These are phyloP conservation scores for Curvularia lunata DNA, from an alignment of 2,329 filamentous ascomycete genomes.

Conservation along the genomic window DNA sequence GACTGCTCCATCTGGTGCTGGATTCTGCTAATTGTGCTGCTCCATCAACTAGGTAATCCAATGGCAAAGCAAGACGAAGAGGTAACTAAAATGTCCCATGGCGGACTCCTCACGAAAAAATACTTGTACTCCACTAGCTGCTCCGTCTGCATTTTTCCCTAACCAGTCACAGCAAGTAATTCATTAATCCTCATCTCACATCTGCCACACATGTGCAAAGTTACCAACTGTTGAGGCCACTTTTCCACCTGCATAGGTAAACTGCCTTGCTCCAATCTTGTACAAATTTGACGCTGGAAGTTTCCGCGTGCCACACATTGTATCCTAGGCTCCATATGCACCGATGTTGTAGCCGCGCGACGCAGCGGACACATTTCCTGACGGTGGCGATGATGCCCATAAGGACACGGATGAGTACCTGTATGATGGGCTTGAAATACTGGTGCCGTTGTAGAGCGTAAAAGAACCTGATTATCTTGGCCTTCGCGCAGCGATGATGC, in stretches of 20 bases:
- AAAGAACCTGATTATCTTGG: not conserved
- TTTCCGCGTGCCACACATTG: not conserved
- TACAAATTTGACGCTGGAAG: too few species aligned
- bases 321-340: not conserved
- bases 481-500: not conserved
- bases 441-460: not conserved
- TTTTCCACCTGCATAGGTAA: not conserved
- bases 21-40: not conserved
- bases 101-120: not conserved
- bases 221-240: not conserved
- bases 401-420: not conserved
- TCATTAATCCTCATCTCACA: not conserved
- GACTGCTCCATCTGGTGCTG: not conserved
- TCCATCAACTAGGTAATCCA: not conserved
- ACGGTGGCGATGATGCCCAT: not conserved
- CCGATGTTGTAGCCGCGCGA: not conserved
- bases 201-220: not conserved
- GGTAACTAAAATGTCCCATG: not conserved
- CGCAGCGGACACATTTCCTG: not conserved
- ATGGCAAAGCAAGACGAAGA: not conserved
- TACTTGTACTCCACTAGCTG: not conserved
- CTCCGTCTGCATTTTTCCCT: not conserved
- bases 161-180: not conserved
- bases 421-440: not conserved
- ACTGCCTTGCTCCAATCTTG: not conserved